Evolutionary conservation across 345 rosid species (phyloP).

Genomic region (Eucalyptus victrix): DNA sequence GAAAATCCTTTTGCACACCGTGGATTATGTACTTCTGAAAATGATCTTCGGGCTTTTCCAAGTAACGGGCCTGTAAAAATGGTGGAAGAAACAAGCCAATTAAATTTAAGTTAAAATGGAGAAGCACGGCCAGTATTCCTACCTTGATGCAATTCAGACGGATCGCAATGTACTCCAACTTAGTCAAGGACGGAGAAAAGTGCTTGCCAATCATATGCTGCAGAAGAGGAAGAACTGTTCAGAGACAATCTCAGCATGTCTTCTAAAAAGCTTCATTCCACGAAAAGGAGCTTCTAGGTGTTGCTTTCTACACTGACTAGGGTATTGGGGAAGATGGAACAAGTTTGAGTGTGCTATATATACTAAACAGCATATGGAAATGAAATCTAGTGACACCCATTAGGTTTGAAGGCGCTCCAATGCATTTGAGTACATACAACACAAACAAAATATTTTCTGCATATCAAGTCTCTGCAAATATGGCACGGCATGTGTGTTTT

Average conservation of each 20-base stretch:
- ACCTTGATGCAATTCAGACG: conserved; percentile 75
- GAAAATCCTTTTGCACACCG: conserved; percentile 87
- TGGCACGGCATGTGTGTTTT: no score
- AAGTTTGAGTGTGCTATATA: background rate
- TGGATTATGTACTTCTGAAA: conserved; percentile 65
- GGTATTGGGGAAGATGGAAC: background rate
- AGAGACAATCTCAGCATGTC: background rate
- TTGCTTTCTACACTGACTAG: background rate
- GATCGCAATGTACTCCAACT: conserved; percentile 65
- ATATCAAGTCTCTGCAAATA: background rate
- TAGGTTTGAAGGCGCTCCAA: no score
- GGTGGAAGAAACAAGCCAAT: background rate
- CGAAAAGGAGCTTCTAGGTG: background rate
- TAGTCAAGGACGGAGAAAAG: conserved; percentile 60
- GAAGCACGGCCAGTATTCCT: background rate
- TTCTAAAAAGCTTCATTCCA: background rate
- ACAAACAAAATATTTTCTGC: background rate
- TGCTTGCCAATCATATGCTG: conserved; percentile 83
- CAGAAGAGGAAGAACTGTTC: background rate
- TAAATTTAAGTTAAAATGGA: background rate
- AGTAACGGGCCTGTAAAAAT: conserved; percentile 50
- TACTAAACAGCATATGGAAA: no score
- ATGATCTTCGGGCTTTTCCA: conserved; percentile 44
- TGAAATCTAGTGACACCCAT: no score
- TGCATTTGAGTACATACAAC: no score